Conservation (phyloP, 345 rosid species). For the Moricandia moricandioides region DNA sequence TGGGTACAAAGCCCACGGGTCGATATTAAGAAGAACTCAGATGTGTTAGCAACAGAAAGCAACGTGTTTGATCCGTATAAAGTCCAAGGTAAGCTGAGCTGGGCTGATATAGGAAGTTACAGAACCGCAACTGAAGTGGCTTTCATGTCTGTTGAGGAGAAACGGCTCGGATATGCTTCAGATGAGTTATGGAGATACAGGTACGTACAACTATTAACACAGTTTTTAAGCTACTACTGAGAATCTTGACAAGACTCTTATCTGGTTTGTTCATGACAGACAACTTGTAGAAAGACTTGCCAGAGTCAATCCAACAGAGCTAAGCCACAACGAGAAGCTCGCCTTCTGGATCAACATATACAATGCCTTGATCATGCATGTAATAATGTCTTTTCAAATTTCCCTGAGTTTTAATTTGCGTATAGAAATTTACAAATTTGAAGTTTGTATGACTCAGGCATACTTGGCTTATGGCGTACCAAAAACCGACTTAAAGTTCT, state of each 20-base stretch:
- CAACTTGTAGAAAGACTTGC: conserved; percentile 85
- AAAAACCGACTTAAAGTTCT: conserved; percentile 82
- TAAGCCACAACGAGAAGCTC: conserved; percentile 75
- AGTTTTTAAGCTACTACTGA: not conserved
- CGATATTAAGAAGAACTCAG: conserved; percentile 31
- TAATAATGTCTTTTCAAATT: conserved; percentile 33
- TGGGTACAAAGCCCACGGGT: conserved; percentile 40
- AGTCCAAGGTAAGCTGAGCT: conserved; percentile 34
- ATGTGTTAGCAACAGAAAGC: conserved; percentile 31
- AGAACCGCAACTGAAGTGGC: conserved; percentile 40
- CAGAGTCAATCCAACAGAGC: conserved; percentile 69
- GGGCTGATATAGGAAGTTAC: conserved; percentile 38
- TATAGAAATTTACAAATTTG: not conserved
- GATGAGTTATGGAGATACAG: conserved; percentile 41
- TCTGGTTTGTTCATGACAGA: conserved; percentile 40
- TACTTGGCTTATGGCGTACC: conserved; percentile 97
- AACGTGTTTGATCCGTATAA: conserved; percentile 33
- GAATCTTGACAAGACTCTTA: conserved; percentile 17
- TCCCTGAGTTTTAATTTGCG: not conserved
- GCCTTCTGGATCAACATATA: conserved; percentile 97
- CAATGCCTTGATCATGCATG: conserved; percentile 97
- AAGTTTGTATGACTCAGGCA: conserved; percentile 48
- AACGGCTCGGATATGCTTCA: conserved; percentile 40
- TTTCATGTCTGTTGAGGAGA: conserved; percentile 40
- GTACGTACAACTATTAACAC: conserved; percentile 22